Percentiles rank a stretch among this genome's conserved stretches.
Evolutionary conservation across 148 eudicot genomes (phyloP).

Genomic region (Chenopodium suecicum): DNA sequence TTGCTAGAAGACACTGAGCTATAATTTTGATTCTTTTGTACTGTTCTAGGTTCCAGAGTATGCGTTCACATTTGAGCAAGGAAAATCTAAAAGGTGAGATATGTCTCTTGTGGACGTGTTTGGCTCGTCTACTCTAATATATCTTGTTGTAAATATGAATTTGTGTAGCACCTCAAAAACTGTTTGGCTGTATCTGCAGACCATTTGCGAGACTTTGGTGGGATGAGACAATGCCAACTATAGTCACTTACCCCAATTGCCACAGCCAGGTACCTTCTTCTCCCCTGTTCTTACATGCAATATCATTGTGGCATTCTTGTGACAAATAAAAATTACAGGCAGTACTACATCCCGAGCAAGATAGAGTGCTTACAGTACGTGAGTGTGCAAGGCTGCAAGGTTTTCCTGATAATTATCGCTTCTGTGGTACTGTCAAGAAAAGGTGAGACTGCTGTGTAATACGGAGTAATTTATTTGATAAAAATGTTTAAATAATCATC

Average conservation of each 20-base stretch:
- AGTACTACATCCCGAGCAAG: constrained; percentile 86
- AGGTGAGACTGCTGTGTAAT: constrained; percentile 37
- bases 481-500: background rate
- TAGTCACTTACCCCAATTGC: constrained; percentile 59
- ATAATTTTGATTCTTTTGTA: background rate
- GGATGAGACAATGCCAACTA: constrained; percentile 84
- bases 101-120: constrained; percentile 3
- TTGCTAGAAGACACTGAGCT: background rate
- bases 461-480: background rate
- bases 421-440: constrained; percentile 74
- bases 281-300: background rate
- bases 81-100: constrained; percentile 75
- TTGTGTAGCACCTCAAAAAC: background rate
- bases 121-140: background rate
- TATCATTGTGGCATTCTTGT: constrained; percentile 8
- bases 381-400: constrained; percentile 96
- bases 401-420: constrained; percentile 81
- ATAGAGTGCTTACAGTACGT: constrained; percentile 73
- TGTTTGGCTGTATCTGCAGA: constrained; percentile 30
- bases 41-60: constrained; percentile 64
- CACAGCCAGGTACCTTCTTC: constrained; percentile 47
- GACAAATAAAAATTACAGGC: constrained; percentile 36
- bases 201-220: constrained; percentile 95
- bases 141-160: background rate
- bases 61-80: constrained; percentile 60